Base-by-base conservation (phyloP, 805 yeast species). In the Nakazawaea populi region DNA sequence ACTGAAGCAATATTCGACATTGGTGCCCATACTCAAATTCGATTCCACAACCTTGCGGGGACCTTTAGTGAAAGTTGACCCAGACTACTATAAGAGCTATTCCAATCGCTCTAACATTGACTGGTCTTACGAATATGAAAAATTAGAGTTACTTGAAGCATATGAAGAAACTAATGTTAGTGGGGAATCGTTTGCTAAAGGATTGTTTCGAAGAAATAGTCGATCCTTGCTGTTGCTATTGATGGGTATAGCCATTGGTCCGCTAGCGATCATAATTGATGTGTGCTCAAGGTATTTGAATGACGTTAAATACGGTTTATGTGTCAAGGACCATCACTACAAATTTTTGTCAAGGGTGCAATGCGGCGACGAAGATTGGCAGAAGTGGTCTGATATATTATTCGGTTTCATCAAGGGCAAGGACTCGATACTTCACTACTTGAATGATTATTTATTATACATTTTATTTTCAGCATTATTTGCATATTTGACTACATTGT, bases 281-380 rank as follows among this genome's bases (percentile, higher is more conserved):
- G 71, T 78, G 55, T 54, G 69, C 0, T 69, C 82, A 1, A 76
- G 72, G 28, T 71, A 75, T 71, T 63, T 82, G 43, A 73, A 77
- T 51, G 85, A 80, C 55, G 52, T 78, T 43, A 75, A 76, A 47
- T 74, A 71, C 52, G 87, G 87, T 0, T 56, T 74, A 6, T 82
- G 88, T 56, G 55, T 67, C 8, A 60, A 56, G 6, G 54, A 65
- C 27, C 7, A 66, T 8, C 10, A 35, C 18, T 36, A 18, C 18
- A 24, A 5, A 6, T 61, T 62, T 48, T 53, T 55, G 1, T 60
- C 64, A n/a, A 54, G 59, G 5, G 53, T 55, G 11, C 63, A 70
- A 39, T 74, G 79, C 56, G 54, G 54, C 28, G 59, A 52, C 1
- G 57, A 54, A 6, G 58, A 51, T 12, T 68, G 69, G 60, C 56